phyloP scores from a whole-genome alignment of 257 asterid genomes.

The Lycium barbarum region DNA sequence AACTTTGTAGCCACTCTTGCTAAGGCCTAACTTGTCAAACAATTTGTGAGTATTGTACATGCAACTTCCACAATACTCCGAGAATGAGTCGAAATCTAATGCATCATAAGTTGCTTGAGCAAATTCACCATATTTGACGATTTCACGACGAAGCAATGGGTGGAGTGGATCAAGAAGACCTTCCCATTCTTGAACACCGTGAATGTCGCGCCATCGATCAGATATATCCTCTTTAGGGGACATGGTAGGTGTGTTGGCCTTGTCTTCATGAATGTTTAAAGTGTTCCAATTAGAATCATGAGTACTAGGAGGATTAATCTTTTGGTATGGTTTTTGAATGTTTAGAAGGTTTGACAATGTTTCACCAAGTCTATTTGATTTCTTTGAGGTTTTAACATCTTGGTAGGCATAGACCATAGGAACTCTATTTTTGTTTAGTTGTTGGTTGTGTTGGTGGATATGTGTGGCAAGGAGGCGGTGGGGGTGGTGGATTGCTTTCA shows the following conservation, averaged over 20 bases:
- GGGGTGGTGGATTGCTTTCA: constrained; percentile 33
- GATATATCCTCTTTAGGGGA: constrained; percentile 74
- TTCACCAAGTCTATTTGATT: constrained; percentile 52
- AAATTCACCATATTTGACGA: constrained; percentile 77
- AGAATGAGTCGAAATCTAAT: constrained; percentile 61
- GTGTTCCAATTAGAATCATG: constrained; percentile 25
- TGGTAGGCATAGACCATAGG: constrained; percentile 33
- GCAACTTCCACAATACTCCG: constrained; percentile 80
- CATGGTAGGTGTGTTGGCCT: constrained; percentile 49
- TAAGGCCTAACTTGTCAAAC: constrained; percentile 56
- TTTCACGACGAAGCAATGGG: constrained; percentile 67
- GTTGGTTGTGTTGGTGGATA: constrained; percentile 12
- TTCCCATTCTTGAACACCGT: constrained; percentile 66
- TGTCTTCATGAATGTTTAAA: constrained; percentile 41
- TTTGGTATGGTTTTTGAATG: constrained; percentile 46
- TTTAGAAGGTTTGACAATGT: constrained; percentile 53
- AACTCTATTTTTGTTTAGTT: neutral
- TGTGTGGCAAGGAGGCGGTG: constrained; percentile 29
- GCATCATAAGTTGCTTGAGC: constrained; percentile 85
- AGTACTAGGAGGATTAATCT: neutral
- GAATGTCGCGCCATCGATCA: constrained; percentile 59
- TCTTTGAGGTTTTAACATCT: constrained; percentile 42
- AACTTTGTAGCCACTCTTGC: constrained; percentile 52
- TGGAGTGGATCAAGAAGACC: constrained; percentile 70
- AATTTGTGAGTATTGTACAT: constrained; percentile 54